Evolutionary conservation across 805 yeast genomes (phyloP), one percentile per base, ranked within the genome.

Genomic region (Ogataea nonfermentans): DNA sequence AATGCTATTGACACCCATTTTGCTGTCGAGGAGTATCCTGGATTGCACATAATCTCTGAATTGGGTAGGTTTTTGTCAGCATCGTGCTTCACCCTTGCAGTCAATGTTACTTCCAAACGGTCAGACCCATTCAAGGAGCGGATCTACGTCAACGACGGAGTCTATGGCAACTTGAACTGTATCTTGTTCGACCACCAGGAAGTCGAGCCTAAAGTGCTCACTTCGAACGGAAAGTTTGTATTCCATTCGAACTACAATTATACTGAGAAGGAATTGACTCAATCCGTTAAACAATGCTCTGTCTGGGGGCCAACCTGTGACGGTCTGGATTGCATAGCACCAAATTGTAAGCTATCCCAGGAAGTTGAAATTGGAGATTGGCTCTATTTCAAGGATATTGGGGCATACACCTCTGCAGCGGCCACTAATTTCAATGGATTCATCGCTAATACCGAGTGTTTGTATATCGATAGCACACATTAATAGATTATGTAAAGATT

Each of bases 241-340:
- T 52, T 63, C 17, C 46, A 35, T 38, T 50, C 52, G 10, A 39
- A 48, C 13, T 52, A 36, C 24, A 27, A 42, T 4, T 22, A 19
- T 4, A 29, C 40, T 8, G 48, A 39, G 17, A 50, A 56, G 13
- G 40, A 35, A 4, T 12, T 38, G 22, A 4, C 38, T 10, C 10
- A 12, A 9, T 17, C 37, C 7, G 16, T 33, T 14, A 43, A 52
- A 27, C 48, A 47, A 26, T 82, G 75, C 37, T 85, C 95, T 3
- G 73, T 93, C 44, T 91, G 99, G 99, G 99, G 99, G 5, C 99
- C 98, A 31, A 91, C 98, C 13, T 91, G 99, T 67, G 99, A 91
- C 65, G 97, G 97, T 3, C 71, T 91, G 47, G 99, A 91, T 62
- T 84, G 95, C 61, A 78, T 91, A 42, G 61, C 84, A 13, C 61